Conservation (phyloP, 139 green algal species). For the Microglena sp. region DNA sequence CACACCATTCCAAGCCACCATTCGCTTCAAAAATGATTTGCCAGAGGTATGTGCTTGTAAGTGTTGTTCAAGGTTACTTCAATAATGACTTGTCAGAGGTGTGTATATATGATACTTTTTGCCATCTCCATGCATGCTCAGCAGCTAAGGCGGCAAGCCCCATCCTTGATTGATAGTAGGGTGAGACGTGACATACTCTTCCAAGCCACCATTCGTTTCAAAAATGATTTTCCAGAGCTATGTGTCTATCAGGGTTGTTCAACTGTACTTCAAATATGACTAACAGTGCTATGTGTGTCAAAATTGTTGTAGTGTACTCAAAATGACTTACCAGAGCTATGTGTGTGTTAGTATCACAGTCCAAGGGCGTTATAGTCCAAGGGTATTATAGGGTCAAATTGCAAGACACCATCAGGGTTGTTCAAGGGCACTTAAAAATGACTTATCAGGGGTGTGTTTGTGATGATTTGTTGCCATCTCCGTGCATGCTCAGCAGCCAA, state of each 20-base stretch:
- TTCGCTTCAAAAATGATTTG: conserved; percentile 57
- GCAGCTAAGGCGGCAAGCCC: not conserved
- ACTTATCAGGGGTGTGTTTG: too few species aligned
- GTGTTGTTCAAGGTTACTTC: not conserved
- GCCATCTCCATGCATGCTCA: too few species aligned
- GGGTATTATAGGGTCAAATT: too few species aligned
- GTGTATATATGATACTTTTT: too few species aligned
- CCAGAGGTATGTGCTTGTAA: conserved; percentile 29
- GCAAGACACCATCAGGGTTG: too few species aligned
- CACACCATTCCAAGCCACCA: conserved; percentile 54
- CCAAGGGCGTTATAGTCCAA: too few species aligned
- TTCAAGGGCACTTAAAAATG: too few species aligned
- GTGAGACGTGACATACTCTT: conserved; percentile 51
- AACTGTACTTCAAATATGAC: not conserved
- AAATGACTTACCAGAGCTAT: too few species aligned
- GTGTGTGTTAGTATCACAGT: not conserved
- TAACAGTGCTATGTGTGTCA: too few species aligned
- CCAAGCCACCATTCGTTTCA: conserved; percentile 51
- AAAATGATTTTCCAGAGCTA: conserved; percentile 52
- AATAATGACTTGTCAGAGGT: conserved; percentile 41
- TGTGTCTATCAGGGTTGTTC: not conserved
- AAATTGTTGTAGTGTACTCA: too few species aligned
- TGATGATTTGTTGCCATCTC: too few species aligned
- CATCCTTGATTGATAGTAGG: conserved; percentile 17
- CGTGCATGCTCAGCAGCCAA: not conserved